A percentile compares a stretch with the other conserved stretches of the same genome.
Evolutionary conservation across 73 alveolate species (phyloP).

Genomic region (Tetrahymena elliotti): DNA sequence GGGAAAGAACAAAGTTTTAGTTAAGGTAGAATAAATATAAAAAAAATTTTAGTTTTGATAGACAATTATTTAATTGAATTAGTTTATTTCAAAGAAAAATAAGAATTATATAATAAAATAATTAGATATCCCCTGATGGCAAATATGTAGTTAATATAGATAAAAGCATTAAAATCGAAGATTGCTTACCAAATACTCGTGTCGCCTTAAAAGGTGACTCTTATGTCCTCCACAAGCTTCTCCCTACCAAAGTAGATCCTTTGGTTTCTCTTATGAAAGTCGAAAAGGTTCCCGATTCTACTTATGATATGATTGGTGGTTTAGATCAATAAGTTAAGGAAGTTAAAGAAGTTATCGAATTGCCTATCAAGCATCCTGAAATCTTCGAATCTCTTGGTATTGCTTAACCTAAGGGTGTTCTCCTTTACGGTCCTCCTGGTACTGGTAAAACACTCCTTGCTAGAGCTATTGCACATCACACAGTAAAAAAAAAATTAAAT

Average conservation of each 20-base stretch:
- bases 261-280: constrained; percentile 97
- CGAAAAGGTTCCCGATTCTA: constrained; percentile 99
- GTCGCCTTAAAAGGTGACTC: constrained; percentile 93
- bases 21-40: constrained; percentile 31
- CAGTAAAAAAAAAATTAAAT: constrained; percentile 48
- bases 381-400: constrained; percentile 96
- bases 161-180: constrained; percentile 91
- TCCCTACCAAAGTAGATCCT: constrained; percentile 98
- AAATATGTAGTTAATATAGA: constrained; percentile 96
- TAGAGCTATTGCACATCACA: constrained; percentile 99
- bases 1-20: constrained; percentile 72
- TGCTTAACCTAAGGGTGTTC: constrained; percentile 98
- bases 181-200: constrained; percentile 57
- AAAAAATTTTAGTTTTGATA: background rate
- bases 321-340: constrained; percentile 69
- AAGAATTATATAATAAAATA: background rate
- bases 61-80: background rate
- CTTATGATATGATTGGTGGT: constrained; percentile 97
- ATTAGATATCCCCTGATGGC: constrained; percentile 85
- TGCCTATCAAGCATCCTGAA: constrained; percentile 99
- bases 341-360: constrained; percentile 96
- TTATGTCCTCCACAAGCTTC: constrained; percentile 87
- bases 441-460: constrained; percentile 99
- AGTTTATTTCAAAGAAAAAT: background rate
- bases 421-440: constrained; percentile 96